These are phyloP conservation scores for Alternaria ethzedia DNA, from an alignment of 2,329 filamentous ascomycete species.

Conservation along the genomic window DNA sequence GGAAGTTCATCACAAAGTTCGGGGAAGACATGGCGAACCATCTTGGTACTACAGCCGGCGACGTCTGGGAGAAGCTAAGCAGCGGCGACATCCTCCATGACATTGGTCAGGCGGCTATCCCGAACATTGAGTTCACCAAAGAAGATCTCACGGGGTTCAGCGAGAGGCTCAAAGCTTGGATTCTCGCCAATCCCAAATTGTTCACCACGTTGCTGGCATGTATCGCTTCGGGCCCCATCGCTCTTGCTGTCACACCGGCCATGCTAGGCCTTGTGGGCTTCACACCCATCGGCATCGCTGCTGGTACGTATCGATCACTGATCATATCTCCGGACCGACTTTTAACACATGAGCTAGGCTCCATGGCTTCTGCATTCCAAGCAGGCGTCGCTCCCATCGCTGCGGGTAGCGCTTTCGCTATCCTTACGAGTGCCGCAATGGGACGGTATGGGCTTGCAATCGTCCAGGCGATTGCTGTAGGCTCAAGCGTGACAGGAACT, in stretches of 20 bases:
- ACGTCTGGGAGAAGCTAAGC: background rate
- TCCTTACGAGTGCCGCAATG: background rate
- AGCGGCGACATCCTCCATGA: background rate
- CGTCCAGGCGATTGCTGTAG: background rate
- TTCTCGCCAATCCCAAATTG: background rate
- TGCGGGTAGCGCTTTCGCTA: background rate
- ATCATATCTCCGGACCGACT: background rate
- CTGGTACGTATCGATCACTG: background rate
- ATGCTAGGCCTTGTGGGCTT: background rate
- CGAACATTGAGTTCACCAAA: background rate
- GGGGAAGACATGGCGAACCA: background rate
- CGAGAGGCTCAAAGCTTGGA: background rate
- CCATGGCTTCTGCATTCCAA: background rate
- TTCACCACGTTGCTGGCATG: background rate
- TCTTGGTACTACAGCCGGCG: background rate
- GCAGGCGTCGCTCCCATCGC: background rate
- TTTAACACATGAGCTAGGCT: background rate
- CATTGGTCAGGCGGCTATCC: background rate
- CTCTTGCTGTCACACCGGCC: background rate
- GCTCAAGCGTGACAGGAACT: background rate
- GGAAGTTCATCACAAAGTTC: background rate
- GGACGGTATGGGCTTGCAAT: background rate
- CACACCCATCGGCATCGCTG: background rate
- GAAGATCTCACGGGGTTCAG: background rate
- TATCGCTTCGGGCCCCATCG: background rate